Evolutionary conservation across 768 basidiomycete genomes (phyloP).

Genomic region (Sporobolomyces pararoseus): DNA sequence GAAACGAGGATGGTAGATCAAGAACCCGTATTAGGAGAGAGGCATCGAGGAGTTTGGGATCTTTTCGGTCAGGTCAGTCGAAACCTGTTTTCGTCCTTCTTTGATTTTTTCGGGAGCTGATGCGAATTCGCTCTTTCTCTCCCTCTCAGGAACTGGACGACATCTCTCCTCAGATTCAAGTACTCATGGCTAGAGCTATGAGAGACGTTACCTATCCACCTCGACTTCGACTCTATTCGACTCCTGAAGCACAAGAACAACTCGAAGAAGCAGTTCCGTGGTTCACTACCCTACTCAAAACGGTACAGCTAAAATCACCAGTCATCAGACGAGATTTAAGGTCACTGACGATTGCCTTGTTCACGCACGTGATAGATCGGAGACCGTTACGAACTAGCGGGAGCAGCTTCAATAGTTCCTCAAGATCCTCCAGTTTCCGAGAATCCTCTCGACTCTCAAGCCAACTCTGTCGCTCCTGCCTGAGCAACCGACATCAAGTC

Average conservation of each 20-base stretch:
- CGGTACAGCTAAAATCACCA: too few relatives aligned
- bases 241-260: slow-evolving; percentile 27
- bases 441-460: too few relatives aligned
- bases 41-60: slow-evolving; percentile 30
- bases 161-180: slow-evolving; percentile 33
- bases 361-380: slow-evolving; percentile 8
- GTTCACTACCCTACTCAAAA: slow-evolving; percentile 27
- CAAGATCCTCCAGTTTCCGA: slow-evolving; percentile 7
- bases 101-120: too few relatives aligned
- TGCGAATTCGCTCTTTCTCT: too few relatives aligned
- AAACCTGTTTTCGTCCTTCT: too few relatives aligned
- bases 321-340: neutral
- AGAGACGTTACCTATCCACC: slow-evolving; percentile 30
- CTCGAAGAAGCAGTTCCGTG: slow-evolving; percentile 28
- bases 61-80: slow-evolving; percentile 31
- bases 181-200: slow-evolving; percentile 36
- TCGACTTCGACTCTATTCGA: slow-evolving; percentile 22
- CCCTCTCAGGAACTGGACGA: slow-evolving; percentile 28
- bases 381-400: slow-evolving; percentile 28
- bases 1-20: slow-evolving; percentile 25
- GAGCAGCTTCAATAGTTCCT: slow-evolving; percentile 7
- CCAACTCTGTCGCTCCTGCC: too few relatives aligned
- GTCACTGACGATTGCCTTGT: too few relatives aligned
- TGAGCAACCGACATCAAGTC: too few relatives aligned
- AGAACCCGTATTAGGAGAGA: slow-evolving; percentile 35